Base-by-base conservation (phyloP, 2,329 filamentous ascomycete species). In the Fusarium albidum region DNA sequence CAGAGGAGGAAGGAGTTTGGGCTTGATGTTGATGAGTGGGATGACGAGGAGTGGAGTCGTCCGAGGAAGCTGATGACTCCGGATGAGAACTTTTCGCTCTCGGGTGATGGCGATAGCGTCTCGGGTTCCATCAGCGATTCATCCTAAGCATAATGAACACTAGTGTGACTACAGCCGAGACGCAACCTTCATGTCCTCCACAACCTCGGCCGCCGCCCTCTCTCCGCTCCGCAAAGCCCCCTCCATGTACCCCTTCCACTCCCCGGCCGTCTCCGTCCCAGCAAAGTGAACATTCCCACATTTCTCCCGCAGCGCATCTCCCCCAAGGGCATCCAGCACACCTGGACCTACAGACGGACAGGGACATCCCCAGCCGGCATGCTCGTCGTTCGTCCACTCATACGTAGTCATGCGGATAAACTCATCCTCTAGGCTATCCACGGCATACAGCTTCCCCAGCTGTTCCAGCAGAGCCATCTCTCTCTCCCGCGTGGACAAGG, bases 351-450 rank as follows among this genome's bases (percentile, higher is more conserved):
- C 59, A 1, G 66, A 55, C 2, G 75, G 61, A 53, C 71, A 76
- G 1, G 77, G 76, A 39, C 75, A 77, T 1, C 77, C 77, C 55
- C 60, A 69, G 25, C 75, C 73, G 0, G 70, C 66, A 11, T 58
- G 75, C 44, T 71, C 63, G 27, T 79, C 75, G 2, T 68, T 59
- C 5, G 59, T 50, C 77, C 77, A 79, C 28, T 76, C 72, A 29
- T 73, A 68, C 3, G 61, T 59, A 7, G 69, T 49, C 48, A 73
- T 64, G n/a, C 69, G 51, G 12, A 75, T 42, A n/a, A 74, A 73
- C 11, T 71, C 56, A 3, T 43, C 18, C 4, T 45, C 31, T 4
- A 68, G 33, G 39, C 49, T 37, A 2, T 44, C 33, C n/a, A 55
- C 29, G 5, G 57, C 46, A 51, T 63, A 73, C 1, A 71, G 41